Base-by-base conservation (phyloP, 768 basidiomycete species). In the Sporobolomyces pararoseus region DNA sequence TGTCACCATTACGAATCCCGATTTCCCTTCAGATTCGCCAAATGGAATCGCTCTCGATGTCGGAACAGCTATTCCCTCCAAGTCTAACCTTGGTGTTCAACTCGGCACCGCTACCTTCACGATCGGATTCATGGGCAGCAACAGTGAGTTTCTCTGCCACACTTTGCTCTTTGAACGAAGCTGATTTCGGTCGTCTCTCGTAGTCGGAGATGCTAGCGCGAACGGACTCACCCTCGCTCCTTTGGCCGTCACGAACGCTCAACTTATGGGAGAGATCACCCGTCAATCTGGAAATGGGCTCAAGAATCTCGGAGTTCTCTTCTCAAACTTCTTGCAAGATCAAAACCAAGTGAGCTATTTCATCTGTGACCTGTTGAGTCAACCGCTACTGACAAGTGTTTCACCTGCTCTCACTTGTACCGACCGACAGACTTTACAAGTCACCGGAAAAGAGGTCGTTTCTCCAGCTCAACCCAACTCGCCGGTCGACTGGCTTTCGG, bases 241-340 rank as follows among this genome's bases (percentile, higher is more conserved):
- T 1, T 77, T 82, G 66, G 79, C 84, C 4, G 79, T 78, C 7
- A 85, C 84, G 0, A 79, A 78, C 39, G 81, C 83, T 10, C 85
- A 86, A 55, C 83, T 89, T 32, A 79, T 81, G 3, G 71, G 71
- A 29, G 63, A 65, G 35, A 68, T 68, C 46, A 27, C 54, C 21
- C 51, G 63, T n/a, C 67, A 61, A 16, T 54, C 67, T 35, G 68
- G 63, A 0, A 57, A 53, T 4, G 55, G 63, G 63, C 78, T 88
- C 21, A 79, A 83, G 25, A 80, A 80, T 13, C 81, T 88, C 13
- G 87, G 88, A 19, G 78, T 78, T 31, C 81, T 89, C n/a, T 89
- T 88, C 80, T 86, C 87, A 0, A 80, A 84, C 53, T 89, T 84
- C 78, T 80, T 89, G 63, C 82, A 84, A 23, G 88, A 85, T 5